Conservation (phyloP, 805 yeast species). For the Wickerhamomyces subpelliculosus region DNA sequence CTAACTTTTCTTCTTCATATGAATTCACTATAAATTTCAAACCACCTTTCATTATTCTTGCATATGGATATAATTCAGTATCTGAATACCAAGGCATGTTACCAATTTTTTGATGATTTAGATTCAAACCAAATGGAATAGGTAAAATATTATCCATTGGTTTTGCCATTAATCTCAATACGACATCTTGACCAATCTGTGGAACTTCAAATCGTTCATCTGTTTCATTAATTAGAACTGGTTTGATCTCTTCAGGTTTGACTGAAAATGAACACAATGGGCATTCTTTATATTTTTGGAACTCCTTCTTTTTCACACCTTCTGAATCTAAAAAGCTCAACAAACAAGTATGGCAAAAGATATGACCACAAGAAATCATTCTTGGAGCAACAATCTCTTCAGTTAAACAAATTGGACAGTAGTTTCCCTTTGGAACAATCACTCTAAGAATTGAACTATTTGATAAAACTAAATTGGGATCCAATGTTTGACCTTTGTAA, state of each 20-base stretch:
- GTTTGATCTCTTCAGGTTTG: slow-evolving; percentile 49
- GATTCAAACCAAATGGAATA: slow-evolving; percentile 41
- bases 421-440: slow-evolving; percentile 64
- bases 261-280: slow-evolving; percentile 69
- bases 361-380: slow-evolving; percentile 93
- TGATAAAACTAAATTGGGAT: slow-evolving; percentile 72
- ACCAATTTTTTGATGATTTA: slow-evolving; percentile 31
- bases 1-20: slow-evolving; percentile 52
- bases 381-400: slow-evolving; percentile 87
- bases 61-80: slow-evolving; percentile 37
- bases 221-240: slow-evolving; percentile 46
- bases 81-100: slow-evolving; percentile 51
- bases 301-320: slow-evolving; percentile 27
- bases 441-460: slow-evolving; percentile 60
- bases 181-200: slow-evolving; percentile 43
- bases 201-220: slow-evolving; percentile 57
- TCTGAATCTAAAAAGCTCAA: slow-evolving; percentile 59
- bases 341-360: slow-evolving; percentile 79
- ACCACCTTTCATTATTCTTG: slow-evolving; percentile 68
- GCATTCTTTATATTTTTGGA: slow-evolving; percentile 59
- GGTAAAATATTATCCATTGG: slow-evolving; percentile 37
- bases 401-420: slow-evolving; percentile 87
- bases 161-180: slow-evolving; percentile 59
- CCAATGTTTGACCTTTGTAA: slow-evolving; percentile 51
- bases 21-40: slow-evolving; percentile 43